Evolutionary conservation across 1,139 yeast species (phyloP), one percentile per base, ranked within the genome.

Genomic region (Pichia sp.): DNA sequence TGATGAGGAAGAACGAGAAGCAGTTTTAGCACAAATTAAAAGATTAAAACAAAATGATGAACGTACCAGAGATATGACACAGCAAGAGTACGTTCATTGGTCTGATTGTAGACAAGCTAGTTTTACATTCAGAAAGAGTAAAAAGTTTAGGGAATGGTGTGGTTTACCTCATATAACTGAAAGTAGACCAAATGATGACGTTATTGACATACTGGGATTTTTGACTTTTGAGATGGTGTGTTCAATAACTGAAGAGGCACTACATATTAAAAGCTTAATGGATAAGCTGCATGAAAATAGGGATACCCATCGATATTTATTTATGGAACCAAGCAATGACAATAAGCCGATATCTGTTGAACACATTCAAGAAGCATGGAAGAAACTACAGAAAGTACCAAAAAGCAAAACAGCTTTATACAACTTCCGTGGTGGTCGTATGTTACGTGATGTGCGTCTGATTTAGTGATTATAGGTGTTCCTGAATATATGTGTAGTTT

Each of bases 21-120:
- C 97, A 2, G 85, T 88, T 38, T 71, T 84, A 39, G 95, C 95
- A 0, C 87, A 96, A 16, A 70, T 89, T 64, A 89, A 89, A 63
- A 71, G 97, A 51, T 73, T 92, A 56, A 89, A 89, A 61, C 82
- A 80, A 70, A 97, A 97, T 4, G 99, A 92, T 65, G 97, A 92
- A 51, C 73, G 98, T 56, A 92, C 99, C 0, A 79, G 74, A 56
- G 79, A 85, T 56, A 94, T 92, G 99, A 92, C 98, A 0, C 82
- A 83, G 59, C 97, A 92, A 61, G 98, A 92, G 64, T 92, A 92
- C 59, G 98, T 90, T 18, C 98, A 94, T 65, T 92, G 97, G 97
- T 85, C 96, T 15, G 99, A 92, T 63, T 92, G 98, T 68, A 79
- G 99, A 56, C 98, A 92, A 65, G 98, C 98, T 1, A 83, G 95